Percentiles rank a stretch among this genome's conserved stretches.
Evolutionary conservation across 768 basidiomycete genomes (phyloP).

Genomic region (Boletus patriciae): DNA sequence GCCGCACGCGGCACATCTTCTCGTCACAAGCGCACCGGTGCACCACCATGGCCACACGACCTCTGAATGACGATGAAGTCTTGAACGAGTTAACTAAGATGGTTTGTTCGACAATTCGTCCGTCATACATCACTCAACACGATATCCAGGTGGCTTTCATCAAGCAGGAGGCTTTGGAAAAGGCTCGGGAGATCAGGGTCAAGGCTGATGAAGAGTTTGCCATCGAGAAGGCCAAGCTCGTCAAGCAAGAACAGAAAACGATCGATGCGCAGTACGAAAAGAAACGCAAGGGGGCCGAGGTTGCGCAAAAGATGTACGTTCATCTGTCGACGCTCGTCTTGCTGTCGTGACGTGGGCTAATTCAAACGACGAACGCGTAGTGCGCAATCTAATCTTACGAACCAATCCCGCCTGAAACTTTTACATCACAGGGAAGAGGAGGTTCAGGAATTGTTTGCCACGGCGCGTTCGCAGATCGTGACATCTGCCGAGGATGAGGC

Average conservation of each 20-base stretch:
- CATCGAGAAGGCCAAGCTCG: conserved; percentile 98
- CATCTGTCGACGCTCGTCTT: not conserved
- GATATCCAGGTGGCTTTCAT: conserved; percentile 85
- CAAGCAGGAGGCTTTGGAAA: conserved; percentile 97
- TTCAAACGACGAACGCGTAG: conserved; percentile 40
- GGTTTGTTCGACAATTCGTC: conserved; percentile 48
- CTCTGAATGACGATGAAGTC: conserved; percentile 94
- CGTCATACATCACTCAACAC: conserved; percentile 1
- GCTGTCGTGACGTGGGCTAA: conserved; percentile 1
- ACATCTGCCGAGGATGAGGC: conserved; percentile 62
- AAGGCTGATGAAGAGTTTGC: conserved; percentile 99
- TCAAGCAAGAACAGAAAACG: conserved; percentile 92
- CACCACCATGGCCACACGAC: conserved; percentile 64
- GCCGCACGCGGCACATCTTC: too few relatives aligned
- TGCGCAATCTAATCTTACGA: conserved; percentile 92
- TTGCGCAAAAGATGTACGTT: conserved; percentile 93
- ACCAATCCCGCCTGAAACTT: conserved; percentile 89
- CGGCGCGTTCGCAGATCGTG: conserved; percentile 62
- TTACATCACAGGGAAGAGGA: conserved; percentile 92
- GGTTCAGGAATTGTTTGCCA: conserved; percentile 82
- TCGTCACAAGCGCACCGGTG: not conserved
- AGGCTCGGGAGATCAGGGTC: conserved; percentile 93
- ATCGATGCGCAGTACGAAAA: conserved; percentile 96
- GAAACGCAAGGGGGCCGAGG: conserved; percentile 91
- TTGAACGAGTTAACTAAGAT: conserved; percentile 98